Evolutionary conservation across 495 filamentous ascomycete species (phyloP), one percentile per base, ranked within the genome.

Genomic region (Lineolata rhizophorae): DNA sequence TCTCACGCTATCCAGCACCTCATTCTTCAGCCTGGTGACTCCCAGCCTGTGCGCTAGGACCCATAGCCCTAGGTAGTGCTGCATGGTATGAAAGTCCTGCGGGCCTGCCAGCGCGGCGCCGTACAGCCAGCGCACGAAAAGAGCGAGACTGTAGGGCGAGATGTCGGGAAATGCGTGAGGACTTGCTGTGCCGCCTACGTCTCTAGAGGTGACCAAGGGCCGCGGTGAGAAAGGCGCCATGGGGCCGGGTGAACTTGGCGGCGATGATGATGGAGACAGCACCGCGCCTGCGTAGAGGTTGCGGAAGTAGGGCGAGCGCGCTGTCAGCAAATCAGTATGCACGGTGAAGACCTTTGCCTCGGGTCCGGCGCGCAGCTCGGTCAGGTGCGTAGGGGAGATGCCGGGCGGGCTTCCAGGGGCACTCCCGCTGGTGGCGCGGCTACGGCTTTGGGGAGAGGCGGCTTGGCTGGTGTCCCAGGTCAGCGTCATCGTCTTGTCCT

Each of bases 1-100:
- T 22, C 47, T 38, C 19, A 48, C 34, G 22, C 36, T 32, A 27
- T 50, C 42, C 39, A 48, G 45, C 14, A 46, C 45, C 36, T 39
- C 20, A 26, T 50, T 48, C 36, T 39, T 15, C 11, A 50, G 35
- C 17, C 3, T 14, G 29, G 42, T 37, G 14, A 35, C 29, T 25
- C 34, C 32, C 20, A 40, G 48, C 15, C 34, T 32, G 17, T 21
- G 11, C 6, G 26, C 45, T 30, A 48, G 19, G 6, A 43, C 35
- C 30, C 48, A 50, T 18, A 50, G 36, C 20, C 39, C 35, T 13
- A 50, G 29, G 37, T 45, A 48, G 31, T 50, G 44, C 17, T 35
- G 35, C 26, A 34, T 27, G 25, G 36, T 35, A 31, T 47, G 44
- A 33, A 45, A 49, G 31, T 47, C 44, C 27, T 26, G 29, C 6